phyloP scores from a whole-genome alignment of 495 filamentous ascomycete species.

The Tetracladium marchalianum region DNA sequence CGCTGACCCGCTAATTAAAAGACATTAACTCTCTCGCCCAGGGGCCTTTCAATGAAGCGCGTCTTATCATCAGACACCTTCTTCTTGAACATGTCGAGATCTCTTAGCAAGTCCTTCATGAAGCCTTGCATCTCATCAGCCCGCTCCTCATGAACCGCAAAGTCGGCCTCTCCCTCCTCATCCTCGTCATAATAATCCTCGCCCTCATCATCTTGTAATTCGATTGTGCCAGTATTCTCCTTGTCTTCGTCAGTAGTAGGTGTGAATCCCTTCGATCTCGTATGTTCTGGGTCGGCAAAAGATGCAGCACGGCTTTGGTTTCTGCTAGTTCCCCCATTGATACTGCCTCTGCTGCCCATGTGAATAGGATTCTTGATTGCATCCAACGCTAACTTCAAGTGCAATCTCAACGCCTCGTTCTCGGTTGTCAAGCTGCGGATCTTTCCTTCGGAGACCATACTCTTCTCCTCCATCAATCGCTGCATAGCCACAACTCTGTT shows the following conservation, averaged over 20 bases:
- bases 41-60: slow-evolving; percentile 26
- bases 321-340: slow-evolving; percentile 19
- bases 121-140: slow-evolving; percentile 53
- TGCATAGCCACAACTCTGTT: slow-evolving; percentile 76
- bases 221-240: slow-evolving; percentile 25
- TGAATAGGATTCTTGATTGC: slow-evolving; percentile 83
- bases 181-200: slow-evolving; percentile 20
- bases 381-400: slow-evolving; percentile 77
- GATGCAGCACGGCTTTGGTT: not conserved
- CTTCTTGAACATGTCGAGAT: slow-evolving; percentile 69
- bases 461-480: slow-evolving; percentile 85
- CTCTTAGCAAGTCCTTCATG: slow-evolving; percentile 63
- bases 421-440: slow-evolving; percentile 77
- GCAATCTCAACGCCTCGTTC: slow-evolving; percentile 79
- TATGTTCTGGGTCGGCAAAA: no score
- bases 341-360: slow-evolving; percentile 11
- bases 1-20: not conserved
- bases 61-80: slow-evolving; percentile 71
- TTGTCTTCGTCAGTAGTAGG: slow-evolving; percentile 19
- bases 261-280: not conserved
- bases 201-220: slow-evolving; percentile 26
- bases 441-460: slow-evolving; percentile 81
- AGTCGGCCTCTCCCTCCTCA: slow-evolving; percentile 34
- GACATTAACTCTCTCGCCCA: slow-evolving; percentile 12
- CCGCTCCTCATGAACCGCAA: slow-evolving; percentile 34